phyloP scores from a whole-genome alignment of 108 stramenopile species.

The Discostella pseudostelligera region DNA sequence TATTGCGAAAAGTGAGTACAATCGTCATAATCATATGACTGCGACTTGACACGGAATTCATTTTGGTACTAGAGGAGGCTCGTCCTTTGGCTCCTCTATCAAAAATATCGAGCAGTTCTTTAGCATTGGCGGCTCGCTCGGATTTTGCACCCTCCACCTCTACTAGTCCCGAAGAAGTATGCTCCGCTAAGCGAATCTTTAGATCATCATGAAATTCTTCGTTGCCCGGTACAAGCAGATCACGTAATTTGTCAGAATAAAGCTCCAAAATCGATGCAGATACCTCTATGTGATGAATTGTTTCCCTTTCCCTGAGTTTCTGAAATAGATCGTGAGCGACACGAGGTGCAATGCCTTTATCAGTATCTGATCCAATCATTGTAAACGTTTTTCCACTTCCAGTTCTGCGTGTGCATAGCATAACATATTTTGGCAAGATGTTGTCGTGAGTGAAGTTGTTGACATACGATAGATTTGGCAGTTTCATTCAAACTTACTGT shows the following conservation, averaged over 20 bases:
- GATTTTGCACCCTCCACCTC: conserved; percentile 53
- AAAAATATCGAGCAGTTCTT: conserved; percentile 49
- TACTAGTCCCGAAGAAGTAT: conserved; percentile 47
- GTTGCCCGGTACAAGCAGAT: conserved; percentile 49
- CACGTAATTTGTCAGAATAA: conserved; percentile 66
- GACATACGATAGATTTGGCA: background rate
- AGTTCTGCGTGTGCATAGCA: background rate
- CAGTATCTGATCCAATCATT: conserved; percentile 66
- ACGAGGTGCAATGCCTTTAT: conserved; percentile 58
- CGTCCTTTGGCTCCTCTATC: conserved; percentile 50
- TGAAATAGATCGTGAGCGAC: conserved; percentile 57
- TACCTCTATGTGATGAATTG: conserved; percentile 41
- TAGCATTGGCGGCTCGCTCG: conserved; percentile 33
- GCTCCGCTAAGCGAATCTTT: conserved; percentile 51
- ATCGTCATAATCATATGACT: conserved; percentile 61
- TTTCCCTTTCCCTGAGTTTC: conserved; percentile 47
- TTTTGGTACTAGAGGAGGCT: conserved; percentile 60
- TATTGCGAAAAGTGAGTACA: conserved; percentile 43
- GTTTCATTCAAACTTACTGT: conserved; percentile 9
- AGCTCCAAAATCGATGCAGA: conserved; percentile 63
- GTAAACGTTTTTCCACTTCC: conserved; percentile 69
- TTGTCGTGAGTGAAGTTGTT: background rate
- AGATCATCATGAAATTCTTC: conserved; percentile 12
- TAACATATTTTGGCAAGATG: background rate
- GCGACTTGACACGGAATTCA: conserved; percentile 69